Conservation (phyloP, 257 asterid genomes). For the Gentiana dahurica region DNA sequence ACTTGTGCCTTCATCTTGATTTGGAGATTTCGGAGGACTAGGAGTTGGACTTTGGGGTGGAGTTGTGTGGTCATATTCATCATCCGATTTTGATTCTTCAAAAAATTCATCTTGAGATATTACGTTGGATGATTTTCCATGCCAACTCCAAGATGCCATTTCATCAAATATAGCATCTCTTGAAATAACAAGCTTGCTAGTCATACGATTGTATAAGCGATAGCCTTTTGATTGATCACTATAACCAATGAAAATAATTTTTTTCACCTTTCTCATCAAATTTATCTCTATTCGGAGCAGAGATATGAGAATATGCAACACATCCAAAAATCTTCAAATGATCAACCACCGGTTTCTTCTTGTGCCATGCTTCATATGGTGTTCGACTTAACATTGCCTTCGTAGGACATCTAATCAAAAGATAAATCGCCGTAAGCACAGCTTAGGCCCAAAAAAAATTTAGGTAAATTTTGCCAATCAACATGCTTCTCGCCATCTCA, state of each 20-base stretch:
- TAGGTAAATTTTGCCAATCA: background rate
- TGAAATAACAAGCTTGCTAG: background rate
- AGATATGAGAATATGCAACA: background rate
- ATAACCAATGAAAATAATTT: slow-evolving; percentile 11
- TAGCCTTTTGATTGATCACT: slow-evolving; percentile 11
- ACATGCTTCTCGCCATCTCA: background rate
- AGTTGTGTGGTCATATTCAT: too few relatives aligned
- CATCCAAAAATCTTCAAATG: too few relatives aligned
- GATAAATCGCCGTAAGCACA: background rate
- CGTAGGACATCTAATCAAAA: slow-evolving; percentile 1
- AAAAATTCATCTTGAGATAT: background rate
- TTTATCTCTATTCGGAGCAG: background rate
- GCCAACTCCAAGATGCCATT: slow-evolving; percentile 3
- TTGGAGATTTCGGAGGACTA: background rate
- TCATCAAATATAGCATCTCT: slow-evolving; percentile 15
- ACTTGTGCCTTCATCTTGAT: background rate
- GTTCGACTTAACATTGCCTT: background rate
- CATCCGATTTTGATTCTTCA: background rate
- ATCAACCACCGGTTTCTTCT: too few relatives aligned
- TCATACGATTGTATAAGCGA: background rate
- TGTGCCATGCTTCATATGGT: too few relatives aligned
- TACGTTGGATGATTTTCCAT: background rate
- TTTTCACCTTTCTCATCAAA: slow-evolving; percentile 8
- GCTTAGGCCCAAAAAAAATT: background rate
- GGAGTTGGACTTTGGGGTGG: background rate